A percentile compares a stretch with the other conserved stretches of the same genome.
phyloP scores from a whole-genome alignment of 2,329 filamentous ascomycete species.

The Trichoderma hamatum region DNA sequence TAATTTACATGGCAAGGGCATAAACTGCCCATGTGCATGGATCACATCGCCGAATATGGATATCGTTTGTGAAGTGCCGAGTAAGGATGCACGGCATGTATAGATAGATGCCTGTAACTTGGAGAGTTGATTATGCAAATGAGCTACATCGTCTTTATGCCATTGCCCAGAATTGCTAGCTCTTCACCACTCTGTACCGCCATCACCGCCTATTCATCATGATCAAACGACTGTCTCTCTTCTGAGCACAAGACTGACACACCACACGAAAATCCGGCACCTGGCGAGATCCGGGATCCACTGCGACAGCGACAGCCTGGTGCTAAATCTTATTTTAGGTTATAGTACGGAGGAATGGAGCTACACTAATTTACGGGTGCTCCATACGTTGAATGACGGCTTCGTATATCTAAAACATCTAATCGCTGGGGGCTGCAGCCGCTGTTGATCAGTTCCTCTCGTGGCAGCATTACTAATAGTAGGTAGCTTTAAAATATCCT shows the following conservation, averaged over 20 bases:
- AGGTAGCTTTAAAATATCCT: neutral
- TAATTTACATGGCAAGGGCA: too few species aligned
- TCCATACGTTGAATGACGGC: neutral
- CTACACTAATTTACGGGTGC: neutral
- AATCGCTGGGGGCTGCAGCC: neutral
- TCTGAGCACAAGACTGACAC: neutral
- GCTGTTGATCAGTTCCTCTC: neutral
- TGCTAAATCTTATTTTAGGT: constrained; percentile 3
- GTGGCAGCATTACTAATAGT: neutral
- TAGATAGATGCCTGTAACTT: too few species aligned
- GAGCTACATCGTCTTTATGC: too few species aligned
- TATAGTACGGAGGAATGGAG: constrained; percentile 9
- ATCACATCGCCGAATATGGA: too few species aligned
- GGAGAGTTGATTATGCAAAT: neutral
- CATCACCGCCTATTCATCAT: neutral
- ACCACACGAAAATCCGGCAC: neutral
- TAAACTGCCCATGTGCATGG: too few species aligned
- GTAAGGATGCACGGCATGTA: too few species aligned
- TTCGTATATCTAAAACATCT: neutral
- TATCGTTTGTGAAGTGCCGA: too few species aligned
- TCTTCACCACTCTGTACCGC: neutral
- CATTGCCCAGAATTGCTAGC: too few species aligned
- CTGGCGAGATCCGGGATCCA: constrained; percentile 23
- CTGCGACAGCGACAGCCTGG: neutral
- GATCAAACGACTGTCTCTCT: neutral